phyloP scores from a whole-genome alignment of 352 stramenopile species.

The Pythium chondricola region DNA sequence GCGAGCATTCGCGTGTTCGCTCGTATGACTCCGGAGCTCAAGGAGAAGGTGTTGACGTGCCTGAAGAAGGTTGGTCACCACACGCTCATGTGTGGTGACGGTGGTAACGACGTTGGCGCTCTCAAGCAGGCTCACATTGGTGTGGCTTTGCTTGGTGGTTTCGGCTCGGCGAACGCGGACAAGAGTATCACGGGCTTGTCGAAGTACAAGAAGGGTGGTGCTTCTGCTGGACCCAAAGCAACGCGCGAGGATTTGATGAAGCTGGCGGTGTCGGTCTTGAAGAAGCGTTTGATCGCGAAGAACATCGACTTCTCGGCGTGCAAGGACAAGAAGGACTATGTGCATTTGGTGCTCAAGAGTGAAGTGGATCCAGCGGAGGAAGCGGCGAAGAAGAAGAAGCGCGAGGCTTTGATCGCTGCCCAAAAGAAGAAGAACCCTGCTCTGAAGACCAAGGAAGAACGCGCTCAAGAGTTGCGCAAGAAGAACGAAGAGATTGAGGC shows the following conservation, averaged over 20 bases:
- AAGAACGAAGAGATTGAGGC: slow-evolving; percentile 80
- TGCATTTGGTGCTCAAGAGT: slow-evolving; percentile 62
- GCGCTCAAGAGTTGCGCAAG: slow-evolving; percentile 75
- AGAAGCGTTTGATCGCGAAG: slow-evolving; percentile 70
- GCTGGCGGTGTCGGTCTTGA: slow-evolving; percentile 77
- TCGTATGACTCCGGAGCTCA: slow-evolving; percentile 94
- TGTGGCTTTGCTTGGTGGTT: slow-evolving; percentile 73
- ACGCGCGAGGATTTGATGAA: slow-evolving; percentile 79
- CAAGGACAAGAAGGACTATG: slow-evolving; percentile 79
- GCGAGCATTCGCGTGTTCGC: slow-evolving; percentile 92
- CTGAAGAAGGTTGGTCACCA: slow-evolving; percentile 91
- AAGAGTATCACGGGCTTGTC: slow-evolving; percentile 76
- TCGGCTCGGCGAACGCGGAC: slow-evolving; percentile 81
- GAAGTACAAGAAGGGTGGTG: slow-evolving; percentile 69
- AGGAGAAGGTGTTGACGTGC: slow-evolving; percentile 93
- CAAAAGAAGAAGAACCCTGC: slow-evolving; percentile 50
- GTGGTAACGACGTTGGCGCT: slow-evolving; percentile 96
- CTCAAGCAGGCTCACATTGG: slow-evolving; percentile 91
- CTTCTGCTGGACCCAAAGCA: slow-evolving; percentile 21
- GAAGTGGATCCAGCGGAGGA: slow-evolving; percentile 45
- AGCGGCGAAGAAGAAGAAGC: slow-evolving; percentile 54
- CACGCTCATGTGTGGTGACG: slow-evolving; percentile 98
- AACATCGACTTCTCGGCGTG: slow-evolving; percentile 56
- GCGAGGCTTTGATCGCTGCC: slow-evolving; percentile 25
- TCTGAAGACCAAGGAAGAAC: slow-evolving; percentile 76